Base-by-base conservation (phyloP, 2,329 filamentous ascomycete genomes). In the Botryotinia convoluta region DNA sequence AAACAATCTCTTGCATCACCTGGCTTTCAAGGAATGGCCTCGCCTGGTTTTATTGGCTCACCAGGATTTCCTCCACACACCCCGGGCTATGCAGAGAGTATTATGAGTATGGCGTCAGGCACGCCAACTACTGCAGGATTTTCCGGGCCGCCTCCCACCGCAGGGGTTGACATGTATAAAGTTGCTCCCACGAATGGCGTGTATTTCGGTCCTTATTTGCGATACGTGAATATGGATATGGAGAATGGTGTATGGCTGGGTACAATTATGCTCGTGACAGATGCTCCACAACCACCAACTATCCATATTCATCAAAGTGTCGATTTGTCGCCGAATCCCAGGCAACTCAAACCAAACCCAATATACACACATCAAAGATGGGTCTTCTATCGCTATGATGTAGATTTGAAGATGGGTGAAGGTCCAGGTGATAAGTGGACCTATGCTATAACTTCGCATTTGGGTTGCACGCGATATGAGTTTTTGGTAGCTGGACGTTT, bases 391-490 rank as follows among this genome's bases (percentile, higher is more conserved):
- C 93, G 95, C 80, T 99, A 99, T 80, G 94, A 97, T 75, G 83
- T 98, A 72, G 93, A 97, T 75, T 83, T 99, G 64, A 90, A 89
- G 74, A 99, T 99, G 96, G 91, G 92, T 48, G 95, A 98, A 26
- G 87, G 86, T 39, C 88, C 89, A 44, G 92, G 94, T 0, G 89
- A 91, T 76, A 92, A 96, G 80, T 99, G 96, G 96, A 99, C 96
- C 0, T 99, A 99, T 80, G 96, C 96, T 2, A 95, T 99, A 69
- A 99, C 96, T 0, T 98, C 96, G 1, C 95, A 98, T 80, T 86
- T 98, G 32, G 96, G 96, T 48, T 99, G 96, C 83, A 98, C 96
- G n/a, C 89, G 96, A 39, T 99, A 98, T 82, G 96, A 99, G 80
- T 99, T 99, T 82, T 87, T 98, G 32, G 93, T 99, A 29, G 96